phyloP scores from a whole-genome alignment of 805 yeast species.

The Hanseniaspora taiwanica region DNA sequence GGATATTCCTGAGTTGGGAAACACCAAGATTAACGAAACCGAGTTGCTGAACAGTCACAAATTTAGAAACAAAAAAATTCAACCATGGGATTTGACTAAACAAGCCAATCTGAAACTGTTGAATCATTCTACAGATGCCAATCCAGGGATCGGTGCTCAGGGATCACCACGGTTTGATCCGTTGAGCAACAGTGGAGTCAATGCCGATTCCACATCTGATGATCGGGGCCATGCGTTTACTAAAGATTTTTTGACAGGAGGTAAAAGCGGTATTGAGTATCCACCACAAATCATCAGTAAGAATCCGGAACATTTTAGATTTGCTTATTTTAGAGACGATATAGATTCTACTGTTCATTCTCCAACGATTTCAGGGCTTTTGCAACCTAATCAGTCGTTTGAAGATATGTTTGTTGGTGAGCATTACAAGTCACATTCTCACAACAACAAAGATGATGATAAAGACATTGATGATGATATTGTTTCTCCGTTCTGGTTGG shows the following conservation, averaged over 20 bases:
- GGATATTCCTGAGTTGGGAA: slow-evolving; percentile 28
- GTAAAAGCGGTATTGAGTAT: slow-evolving; percentile 24
- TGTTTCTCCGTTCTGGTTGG: slow-evolving; percentile 78
- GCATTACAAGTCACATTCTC: slow-evolving; percentile 6
- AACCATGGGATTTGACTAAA: slow-evolving; percentile 52
- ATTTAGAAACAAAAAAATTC: slow-evolving; percentile 58
- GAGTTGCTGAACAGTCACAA: slow-evolving; percentile 43
- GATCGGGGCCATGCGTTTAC: too few species aligned
- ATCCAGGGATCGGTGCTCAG: too few species aligned
- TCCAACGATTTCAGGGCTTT: slow-evolving; percentile 70
- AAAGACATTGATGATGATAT: slow-evolving; percentile 5
- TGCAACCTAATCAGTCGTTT: slow-evolving; percentile 48
- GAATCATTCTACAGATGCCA: neutral
- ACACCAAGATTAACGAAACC: slow-evolving; percentile 40
- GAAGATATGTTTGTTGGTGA: slow-evolving; percentile 45
- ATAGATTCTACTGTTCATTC: slow-evolving; percentile 82
- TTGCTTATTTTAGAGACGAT: slow-evolving; percentile 87
- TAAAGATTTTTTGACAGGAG: slow-evolving; percentile 8
- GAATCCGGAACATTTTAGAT: slow-evolving; percentile 50
- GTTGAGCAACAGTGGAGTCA: too few species aligned
- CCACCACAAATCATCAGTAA: slow-evolving; percentile 33
- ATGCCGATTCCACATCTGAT: too few species aligned
- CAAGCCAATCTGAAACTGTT: slow-evolving; percentile 4
- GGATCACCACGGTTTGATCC: too few species aligned
- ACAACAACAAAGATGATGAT: slow-evolving; percentile 6